Conservation (phyloP, 2,329 filamentous ascomycete genomes). For the Aspergillus chevalieri region DNA sequence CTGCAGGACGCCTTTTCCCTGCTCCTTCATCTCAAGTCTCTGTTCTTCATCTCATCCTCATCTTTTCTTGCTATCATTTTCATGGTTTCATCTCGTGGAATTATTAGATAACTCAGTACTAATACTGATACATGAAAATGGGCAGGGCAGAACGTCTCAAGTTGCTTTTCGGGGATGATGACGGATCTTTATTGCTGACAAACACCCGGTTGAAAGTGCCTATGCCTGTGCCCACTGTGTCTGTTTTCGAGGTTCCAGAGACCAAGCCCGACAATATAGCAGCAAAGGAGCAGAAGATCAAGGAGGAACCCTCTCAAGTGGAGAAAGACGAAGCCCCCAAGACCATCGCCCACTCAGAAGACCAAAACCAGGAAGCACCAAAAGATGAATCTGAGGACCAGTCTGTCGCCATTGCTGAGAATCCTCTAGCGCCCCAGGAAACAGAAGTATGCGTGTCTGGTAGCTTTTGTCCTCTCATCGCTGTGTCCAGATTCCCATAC, state of each 20-base stretch:
- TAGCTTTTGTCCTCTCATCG: slow-evolving; percentile 35
- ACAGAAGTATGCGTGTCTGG: slow-evolving; percentile 7
- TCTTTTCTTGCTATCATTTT: background rate
- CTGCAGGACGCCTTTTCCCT: background rate
- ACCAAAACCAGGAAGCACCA: too few relatives aligned
- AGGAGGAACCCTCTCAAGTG: background rate
- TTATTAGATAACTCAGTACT: background rate
- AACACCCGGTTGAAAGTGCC: slow-evolving; percentile 13
- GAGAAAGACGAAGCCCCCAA: background rate
- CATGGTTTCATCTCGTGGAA: background rate
- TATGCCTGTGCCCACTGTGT: background rate
- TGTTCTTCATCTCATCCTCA: background rate
- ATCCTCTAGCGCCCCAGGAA: background rate
- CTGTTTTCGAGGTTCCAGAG: background rate
- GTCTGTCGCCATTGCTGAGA: background rate
- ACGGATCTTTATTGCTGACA: slow-evolving; percentile 14
- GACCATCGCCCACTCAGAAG: too few relatives aligned
- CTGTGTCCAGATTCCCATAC: slow-evolving; percentile 39
- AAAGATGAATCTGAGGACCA: too few relatives aligned
- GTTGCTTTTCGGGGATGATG: slow-evolving; percentile 24
- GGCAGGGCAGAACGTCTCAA: slow-evolving; percentile 18
- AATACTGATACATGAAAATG: slow-evolving; percentile 11
- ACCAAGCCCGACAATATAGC: background rate
- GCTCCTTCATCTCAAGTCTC: background rate
- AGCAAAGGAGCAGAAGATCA: background rate